phyloP scores from a whole-genome alignment of 192 early-diverging fungal genomes.

The Gamsiella multidivaricata region DNA sequence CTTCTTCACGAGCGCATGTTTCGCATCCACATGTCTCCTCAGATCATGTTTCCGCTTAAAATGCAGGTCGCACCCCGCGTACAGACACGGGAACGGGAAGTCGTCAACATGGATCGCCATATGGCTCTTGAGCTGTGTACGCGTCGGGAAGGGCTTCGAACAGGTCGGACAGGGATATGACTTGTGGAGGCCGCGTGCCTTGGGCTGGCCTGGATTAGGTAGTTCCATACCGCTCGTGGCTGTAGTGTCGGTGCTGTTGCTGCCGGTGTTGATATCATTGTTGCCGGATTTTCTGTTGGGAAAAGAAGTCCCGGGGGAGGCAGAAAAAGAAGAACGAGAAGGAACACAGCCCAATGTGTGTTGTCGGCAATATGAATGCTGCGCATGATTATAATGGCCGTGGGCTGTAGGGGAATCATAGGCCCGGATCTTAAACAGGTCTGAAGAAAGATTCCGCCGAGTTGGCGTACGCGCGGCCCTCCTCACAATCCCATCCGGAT shows the following conservation, averaged over 20 bases:
- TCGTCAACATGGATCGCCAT: conserved; percentile 52
- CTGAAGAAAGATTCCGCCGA: neutral
- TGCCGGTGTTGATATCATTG: neutral
- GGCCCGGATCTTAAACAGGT: neutral
- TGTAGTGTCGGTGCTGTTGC: neutral
- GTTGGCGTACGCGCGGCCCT: neutral
- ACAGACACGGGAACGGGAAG: conserved; percentile 54
- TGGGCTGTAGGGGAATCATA: neutral
- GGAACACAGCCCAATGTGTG: no score
- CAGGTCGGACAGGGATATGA: conserved; percentile 52
- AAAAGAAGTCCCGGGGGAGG: no score
- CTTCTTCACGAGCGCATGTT: conserved; percentile 51
- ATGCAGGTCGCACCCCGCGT: conserved; percentile 37
- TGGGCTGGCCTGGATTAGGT: neutral
- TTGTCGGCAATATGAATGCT: no score
- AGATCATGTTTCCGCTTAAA: conserved; percentile 60
- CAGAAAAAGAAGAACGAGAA: no score
- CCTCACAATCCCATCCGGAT: neutral
- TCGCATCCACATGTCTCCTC: conserved; percentile 56
- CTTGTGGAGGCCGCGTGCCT: conserved; percentile 12
- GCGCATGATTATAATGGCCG: neutral
- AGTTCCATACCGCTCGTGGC: neutral
- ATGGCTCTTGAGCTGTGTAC: conserved; percentile 55
- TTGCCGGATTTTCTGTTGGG: no score
- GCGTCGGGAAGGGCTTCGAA: conserved; percentile 40